These are phyloP conservation scores for Thermochaetoides dissita DNA, from an alignment of 2,329 filamentous ascomycete species.

Conservation along the genomic window DNA sequence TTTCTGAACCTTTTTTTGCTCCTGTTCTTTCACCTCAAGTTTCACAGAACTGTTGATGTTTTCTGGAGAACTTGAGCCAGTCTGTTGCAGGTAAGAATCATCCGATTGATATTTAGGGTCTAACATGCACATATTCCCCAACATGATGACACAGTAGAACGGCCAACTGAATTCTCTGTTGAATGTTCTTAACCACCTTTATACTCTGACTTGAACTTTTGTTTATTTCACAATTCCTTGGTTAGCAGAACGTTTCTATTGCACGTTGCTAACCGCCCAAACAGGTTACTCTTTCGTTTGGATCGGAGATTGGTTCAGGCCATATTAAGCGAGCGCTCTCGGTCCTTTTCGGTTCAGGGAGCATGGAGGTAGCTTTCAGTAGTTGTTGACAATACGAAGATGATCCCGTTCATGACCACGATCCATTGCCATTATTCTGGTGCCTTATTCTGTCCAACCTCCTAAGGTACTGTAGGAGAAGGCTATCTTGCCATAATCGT, in stretches of 20 bases:
- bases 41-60: not conserved
- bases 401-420: too few species aligned
- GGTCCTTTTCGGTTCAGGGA: too few species aligned
- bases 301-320: too few species aligned
- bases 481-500: too few species aligned
- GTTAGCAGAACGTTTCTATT: not conserved
- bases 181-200: conserved; percentile 43
- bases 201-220: conserved; percentile 46
- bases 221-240: conserved; percentile 1
- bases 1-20: conserved; percentile 8
- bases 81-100: conserved; percentile 1
- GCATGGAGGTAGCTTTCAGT: too few species aligned
- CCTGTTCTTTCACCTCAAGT: not conserved
- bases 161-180: conserved; percentile 49
- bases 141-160: conserved; percentile 48
- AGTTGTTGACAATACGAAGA: too few species aligned
- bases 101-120: conserved; percentile 3
- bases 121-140: not conserved
- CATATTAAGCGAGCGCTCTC: too few species aligned
- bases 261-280: too few species aligned
- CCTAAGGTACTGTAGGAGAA: too few species aligned
- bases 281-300: too few species aligned
- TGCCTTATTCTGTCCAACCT: too few species aligned
- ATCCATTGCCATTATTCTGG: too few species aligned
- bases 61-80: not conserved